These are phyloP conservation scores for Aristolochia contorta DNA, from an alignment of 164 flowering plant genomes.

Conservation along the genomic window DNA sequence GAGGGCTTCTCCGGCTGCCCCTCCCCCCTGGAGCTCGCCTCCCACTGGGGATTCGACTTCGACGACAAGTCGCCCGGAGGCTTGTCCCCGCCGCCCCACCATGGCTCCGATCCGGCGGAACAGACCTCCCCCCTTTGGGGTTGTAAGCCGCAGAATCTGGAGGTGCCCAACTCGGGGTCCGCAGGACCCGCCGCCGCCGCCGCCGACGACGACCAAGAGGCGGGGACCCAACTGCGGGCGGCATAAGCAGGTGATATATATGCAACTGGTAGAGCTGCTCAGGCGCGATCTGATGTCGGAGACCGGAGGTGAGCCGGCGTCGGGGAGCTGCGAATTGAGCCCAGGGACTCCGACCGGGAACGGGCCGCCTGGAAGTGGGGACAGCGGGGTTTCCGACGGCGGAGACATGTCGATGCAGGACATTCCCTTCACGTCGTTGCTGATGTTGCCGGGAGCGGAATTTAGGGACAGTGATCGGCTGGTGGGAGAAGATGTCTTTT, in stretches of 20 bases:
- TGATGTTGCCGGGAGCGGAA: constrained; percentile 30
- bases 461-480: constrained; percentile 13
- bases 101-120: not conserved
- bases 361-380: constrained; percentile 8
- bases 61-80: constrained; percentile 9
- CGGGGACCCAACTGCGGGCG: constrained; percentile 34
- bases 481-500: constrained; percentile 21
- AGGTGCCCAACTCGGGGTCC: constrained; percentile 3
- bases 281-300: constrained; percentile 19
- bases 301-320: constrained; percentile 9
- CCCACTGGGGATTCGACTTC: constrained; percentile 48
- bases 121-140: constrained; percentile 44
- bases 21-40: constrained; percentile 35
- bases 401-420: constrained; percentile 5
- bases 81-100: not conserved
- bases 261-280: constrained; percentile 57
- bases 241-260: constrained; percentile 42
- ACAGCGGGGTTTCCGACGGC: constrained; percentile 6
- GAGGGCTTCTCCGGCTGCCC: constrained; percentile 73
- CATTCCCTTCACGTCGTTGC: constrained; percentile 39
- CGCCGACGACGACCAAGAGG: constrained; percentile 14
- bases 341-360: constrained; percentile 20
- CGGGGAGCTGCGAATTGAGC: constrained; percentile 11
- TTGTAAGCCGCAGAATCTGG: not conserved
- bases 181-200: no score